phyloP scores from a whole-genome alignment of 495 filamentous ascomycete genomes.

The Aspergillus egyptiacus region DNA sequence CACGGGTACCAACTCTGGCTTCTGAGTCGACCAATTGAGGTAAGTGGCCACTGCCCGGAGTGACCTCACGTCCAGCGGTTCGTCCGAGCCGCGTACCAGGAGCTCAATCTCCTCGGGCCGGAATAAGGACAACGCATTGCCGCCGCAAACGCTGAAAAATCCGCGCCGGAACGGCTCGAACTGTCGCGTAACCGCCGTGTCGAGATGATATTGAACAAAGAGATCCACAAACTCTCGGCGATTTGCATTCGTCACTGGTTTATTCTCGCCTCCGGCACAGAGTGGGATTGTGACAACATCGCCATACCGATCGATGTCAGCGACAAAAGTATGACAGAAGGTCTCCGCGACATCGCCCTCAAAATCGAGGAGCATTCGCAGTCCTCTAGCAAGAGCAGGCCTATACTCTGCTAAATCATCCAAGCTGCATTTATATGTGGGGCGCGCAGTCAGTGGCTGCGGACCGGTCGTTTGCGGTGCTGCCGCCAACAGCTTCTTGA shows the following conservation, averaged over 20 bases:
- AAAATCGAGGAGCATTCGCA: slow-evolving; percentile 71
- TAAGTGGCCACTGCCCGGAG: slow-evolving; percentile 75
- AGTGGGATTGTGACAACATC: slow-evolving; percentile 58
- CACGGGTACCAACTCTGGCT: slow-evolving; percentile 54
- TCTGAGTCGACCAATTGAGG: slow-evolving; percentile 61
- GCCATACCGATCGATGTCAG: slow-evolving; percentile 74
- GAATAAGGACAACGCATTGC: slow-evolving; percentile 84
- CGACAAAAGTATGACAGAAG: slow-evolving; percentile 80
- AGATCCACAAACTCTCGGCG: slow-evolving; percentile 83
- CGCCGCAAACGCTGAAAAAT: slow-evolving; percentile 89
- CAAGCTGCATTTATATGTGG: slow-evolving; percentile 63
- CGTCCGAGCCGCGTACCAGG: slow-evolving; percentile 82
- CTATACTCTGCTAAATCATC: slow-evolving; percentile 84
- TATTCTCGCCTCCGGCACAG: slow-evolving; percentile 66
- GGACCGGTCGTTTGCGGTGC: slow-evolving; percentile 52
- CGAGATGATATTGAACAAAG: slow-evolving; percentile 76
- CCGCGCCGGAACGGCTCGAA: slow-evolving; percentile 95
- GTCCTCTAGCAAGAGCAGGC: slow-evolving; percentile 68
- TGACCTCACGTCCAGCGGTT: slow-evolving; percentile 69
- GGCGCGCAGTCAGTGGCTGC: slow-evolving; percentile 50
- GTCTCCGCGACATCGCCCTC: slow-evolving; percentile 79
- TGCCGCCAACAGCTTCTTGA: slow-evolving; percentile 76
- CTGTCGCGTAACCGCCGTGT: slow-evolving; percentile 71
- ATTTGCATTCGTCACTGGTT: slow-evolving; percentile 78
- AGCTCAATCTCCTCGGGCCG: slow-evolving; percentile 94